These are phyloP conservation scores for Gillenia trifoliata DNA, from an alignment of 306 rosid genomes.

Conservation along the genomic window DNA sequence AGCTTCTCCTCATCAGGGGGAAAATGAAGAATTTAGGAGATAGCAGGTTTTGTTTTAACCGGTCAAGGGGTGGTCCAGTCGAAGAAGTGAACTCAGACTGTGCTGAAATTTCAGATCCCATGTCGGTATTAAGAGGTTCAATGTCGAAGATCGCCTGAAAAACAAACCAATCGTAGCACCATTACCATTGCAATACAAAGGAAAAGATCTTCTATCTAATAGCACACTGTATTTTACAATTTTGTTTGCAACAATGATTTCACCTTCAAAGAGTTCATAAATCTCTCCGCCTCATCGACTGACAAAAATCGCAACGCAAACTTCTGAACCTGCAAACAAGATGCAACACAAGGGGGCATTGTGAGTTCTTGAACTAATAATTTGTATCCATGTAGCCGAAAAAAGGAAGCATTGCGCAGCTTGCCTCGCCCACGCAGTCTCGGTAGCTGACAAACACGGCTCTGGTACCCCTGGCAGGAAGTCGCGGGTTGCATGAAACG, in stretches of 20 bases:
- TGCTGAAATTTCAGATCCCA: slow-evolving; percentile 58
- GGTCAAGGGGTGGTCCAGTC: slow-evolving; percentile 34
- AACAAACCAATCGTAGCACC: slow-evolving; percentile 16
- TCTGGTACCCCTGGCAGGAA: slow-evolving; percentile 72
- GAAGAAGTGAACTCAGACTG: slow-evolving; percentile 62
- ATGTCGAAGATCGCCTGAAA: slow-evolving; percentile 49
- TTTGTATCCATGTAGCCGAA: neutral
- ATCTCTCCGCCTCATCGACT: slow-evolving; percentile 44
- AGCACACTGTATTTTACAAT: neutral
- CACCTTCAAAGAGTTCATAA: slow-evolving; percentile 58
- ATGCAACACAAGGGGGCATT: neutral
- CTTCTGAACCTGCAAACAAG: slow-evolving; percentile 61
- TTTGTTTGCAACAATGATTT: slow-evolving; percentile 1
- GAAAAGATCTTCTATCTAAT: neutral
- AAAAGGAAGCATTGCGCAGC: slow-evolving; percentile 1
- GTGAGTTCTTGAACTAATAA: neutral
- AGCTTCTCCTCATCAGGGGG: slow-evolving; percentile 16
- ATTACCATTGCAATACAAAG: neutral
- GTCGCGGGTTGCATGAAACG: slow-evolving; percentile 64
- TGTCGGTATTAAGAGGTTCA: slow-evolving; percentile 48
- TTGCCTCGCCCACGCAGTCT: slow-evolving; percentile 56
- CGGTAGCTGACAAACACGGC: slow-evolving; percentile 57
- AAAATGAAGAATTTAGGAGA: slow-evolving; percentile 5
- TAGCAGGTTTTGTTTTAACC: slow-evolving; percentile 31
- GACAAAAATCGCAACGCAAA: slow-evolving; percentile 73